phyloP scores from a whole-genome alignment of 1,284 basidiomycete genomes.

The Cryptococcus sp. region DNA sequence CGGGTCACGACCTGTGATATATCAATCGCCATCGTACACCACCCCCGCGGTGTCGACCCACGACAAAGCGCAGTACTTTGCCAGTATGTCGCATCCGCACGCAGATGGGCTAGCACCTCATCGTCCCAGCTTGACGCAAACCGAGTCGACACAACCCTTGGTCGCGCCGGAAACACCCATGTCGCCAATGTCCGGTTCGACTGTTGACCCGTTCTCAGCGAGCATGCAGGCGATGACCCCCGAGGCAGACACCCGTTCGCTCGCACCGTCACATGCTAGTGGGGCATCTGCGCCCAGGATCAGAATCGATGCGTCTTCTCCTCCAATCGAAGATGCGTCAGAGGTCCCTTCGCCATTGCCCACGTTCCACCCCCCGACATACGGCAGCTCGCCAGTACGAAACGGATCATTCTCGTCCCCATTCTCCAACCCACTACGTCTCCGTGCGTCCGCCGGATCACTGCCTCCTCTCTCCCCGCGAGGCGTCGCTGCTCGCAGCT shows the following conservation, averaged over 20 bases:
- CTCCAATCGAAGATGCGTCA: conserved; percentile 6
- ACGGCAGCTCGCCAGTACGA: too few species aligned
- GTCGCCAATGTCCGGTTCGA: not conserved
- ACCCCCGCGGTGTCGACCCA: too few species aligned
- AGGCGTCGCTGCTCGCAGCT: not conserved
- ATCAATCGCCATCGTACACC: too few species aligned
- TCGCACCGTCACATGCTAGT: not conserved
- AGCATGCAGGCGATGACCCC: too few species aligned
- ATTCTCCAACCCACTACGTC: conserved; percentile 2
- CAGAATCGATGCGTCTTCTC: conserved; percentile 17
- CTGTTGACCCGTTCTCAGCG: not conserved
- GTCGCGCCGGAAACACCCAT: not conserved
- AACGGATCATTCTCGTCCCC: conserved; percentile 2
- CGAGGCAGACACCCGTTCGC: too few species aligned
- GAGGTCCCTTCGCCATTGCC: conserved; percentile 5
- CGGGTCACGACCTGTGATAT: too few species aligned
- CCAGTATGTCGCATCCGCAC: too few species aligned
- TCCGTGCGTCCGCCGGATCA: conserved; percentile 7
- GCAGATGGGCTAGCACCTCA: not conserved
- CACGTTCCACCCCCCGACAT: not conserved
- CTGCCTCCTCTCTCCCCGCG: conserved; percentile 9
- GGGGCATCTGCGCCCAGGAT: conserved; percentile 13
- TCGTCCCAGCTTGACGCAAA: not conserved
- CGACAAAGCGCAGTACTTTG: too few species aligned
- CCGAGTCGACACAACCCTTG: not conserved